Conservation (phyloP, 1,284 basidiomycete genomes). For the Microbotryomycetes sp. region DNA sequence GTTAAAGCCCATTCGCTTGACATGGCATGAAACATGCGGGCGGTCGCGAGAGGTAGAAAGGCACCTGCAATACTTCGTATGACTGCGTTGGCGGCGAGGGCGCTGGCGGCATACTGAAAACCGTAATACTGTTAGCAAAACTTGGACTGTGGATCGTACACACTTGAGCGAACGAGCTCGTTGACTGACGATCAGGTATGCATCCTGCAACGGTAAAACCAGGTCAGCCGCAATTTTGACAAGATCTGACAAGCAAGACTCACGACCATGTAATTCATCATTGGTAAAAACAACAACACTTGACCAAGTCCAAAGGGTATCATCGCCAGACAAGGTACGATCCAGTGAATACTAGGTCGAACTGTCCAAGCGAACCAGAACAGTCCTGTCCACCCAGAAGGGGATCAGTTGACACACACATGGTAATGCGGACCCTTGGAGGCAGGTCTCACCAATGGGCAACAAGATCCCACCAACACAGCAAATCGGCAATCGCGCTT, state of each 20-base stretch:
- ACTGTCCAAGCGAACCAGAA: conserved; percentile 50
- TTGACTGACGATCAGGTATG: not conserved
- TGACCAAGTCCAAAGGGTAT: conserved; percentile 51
- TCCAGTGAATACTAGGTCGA: conserved; percentile 54
- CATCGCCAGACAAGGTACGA: conserved; percentile 57
- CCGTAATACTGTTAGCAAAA: too few species aligned
- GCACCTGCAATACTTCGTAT: conserved; percentile 59
- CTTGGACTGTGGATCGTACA: too few species aligned
- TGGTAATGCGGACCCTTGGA: conserved; percentile 35
- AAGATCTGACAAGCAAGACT: too few species aligned
- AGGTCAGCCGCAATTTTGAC: too few species aligned
- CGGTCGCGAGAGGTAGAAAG: conserved; percentile 48
- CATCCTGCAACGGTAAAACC: too few species aligned
- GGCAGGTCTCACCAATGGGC: conserved; percentile 59
- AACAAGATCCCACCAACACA: conserved; percentile 53
- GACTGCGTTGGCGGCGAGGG: conserved; percentile 63
- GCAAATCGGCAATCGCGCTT: conserved; percentile 55
- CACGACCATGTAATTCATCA: not conserved
- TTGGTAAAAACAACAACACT: not conserved
- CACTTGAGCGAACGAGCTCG: too few species aligned
- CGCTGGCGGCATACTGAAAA: conserved; percentile 62
- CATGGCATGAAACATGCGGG: conserved; percentile 53
- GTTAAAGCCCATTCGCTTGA: conserved; percentile 62
- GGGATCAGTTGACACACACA: too few species aligned
- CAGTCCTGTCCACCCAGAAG: too few species aligned